Conservation (phyloP, 176 grass and related monocot genomes). For the Bolboschoenus planiculmis region DNA sequence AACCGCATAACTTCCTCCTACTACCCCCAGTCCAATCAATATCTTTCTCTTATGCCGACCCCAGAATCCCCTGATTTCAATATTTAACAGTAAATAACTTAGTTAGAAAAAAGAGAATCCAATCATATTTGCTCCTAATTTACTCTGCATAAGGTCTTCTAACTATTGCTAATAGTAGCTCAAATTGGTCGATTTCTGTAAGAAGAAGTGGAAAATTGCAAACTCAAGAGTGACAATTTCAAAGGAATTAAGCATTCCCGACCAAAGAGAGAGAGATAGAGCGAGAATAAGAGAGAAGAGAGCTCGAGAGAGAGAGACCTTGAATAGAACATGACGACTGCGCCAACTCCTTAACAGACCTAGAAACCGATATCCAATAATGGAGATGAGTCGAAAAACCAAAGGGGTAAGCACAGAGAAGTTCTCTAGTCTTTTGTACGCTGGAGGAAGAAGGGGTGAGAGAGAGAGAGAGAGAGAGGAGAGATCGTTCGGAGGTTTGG, state of each 20-base stretch:
- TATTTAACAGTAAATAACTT: background rate
- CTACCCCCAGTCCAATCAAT: conserved; percentile 20
- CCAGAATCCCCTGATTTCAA: conserved; percentile 21
- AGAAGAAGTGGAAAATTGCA: background rate
- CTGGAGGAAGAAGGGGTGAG: background rate
- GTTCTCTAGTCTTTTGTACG: background rate
- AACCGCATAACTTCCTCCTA: conserved; percentile 18
- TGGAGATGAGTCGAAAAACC: background rate
- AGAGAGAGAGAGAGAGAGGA: background rate
- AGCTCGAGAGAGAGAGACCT: background rate
- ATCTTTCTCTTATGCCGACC: conserved; percentile 23
- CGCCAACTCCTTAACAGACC: background rate
- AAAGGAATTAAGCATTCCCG: background rate
- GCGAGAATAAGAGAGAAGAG: background rate
- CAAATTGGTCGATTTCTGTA: background rate
- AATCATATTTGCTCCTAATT: background rate
- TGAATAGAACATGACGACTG: conserved; percentile 8
- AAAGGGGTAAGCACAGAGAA: background rate
- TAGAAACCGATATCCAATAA: background rate
- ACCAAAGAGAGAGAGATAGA: background rate
- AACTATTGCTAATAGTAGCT: background rate
- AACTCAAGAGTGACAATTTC: background rate
- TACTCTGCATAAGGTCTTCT: background rate
- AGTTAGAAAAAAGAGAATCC: background rate
- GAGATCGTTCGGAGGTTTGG: background rate